Evolutionary conservation across 2,329 filamentous ascomycete genomes (phyloP).

Genomic region (Trichoderma hamatum): DNA sequence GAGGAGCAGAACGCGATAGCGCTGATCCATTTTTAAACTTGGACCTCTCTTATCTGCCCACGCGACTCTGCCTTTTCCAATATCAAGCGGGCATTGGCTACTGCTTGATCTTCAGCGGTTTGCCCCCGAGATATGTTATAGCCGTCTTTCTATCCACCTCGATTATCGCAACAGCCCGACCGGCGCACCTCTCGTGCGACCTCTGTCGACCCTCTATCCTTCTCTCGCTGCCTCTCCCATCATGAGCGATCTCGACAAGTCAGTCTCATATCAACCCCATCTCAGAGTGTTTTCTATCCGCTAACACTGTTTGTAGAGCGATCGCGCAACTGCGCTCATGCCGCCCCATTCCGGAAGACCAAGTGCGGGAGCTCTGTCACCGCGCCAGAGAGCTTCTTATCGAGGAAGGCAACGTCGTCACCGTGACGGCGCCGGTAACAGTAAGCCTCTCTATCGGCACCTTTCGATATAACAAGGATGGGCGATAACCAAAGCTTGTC

Average conservation of each 20-base stretch:
- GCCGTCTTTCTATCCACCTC: constrained; percentile 23
- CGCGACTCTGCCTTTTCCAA: constrained; percentile 15
- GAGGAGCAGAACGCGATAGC: constrained; percentile 6
- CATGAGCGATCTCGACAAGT: constrained; percentile 97
- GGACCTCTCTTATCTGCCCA: background rate
- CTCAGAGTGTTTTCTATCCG: constrained; percentile 26
- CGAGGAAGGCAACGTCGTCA: constrained; percentile 96
- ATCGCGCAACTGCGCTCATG: constrained; percentile 95
- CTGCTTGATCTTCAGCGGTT: background rate
- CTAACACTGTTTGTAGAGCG: constrained; percentile 59
- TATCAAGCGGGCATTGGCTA: background rate
- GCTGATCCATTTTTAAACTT: background rate
- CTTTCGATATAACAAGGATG: background rate
- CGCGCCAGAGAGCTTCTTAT: constrained; percentile 95
- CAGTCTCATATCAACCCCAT: constrained; percentile 36
- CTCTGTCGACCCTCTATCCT: background rate
- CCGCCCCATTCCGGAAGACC: constrained; percentile 90
- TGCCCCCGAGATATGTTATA: constrained; percentile 35
- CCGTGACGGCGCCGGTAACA: constrained; percentile 91
- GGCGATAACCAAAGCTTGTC: constrained; percentile 16
- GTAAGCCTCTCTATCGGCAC: constrained; percentile 51
- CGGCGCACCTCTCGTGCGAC: constrained; percentile 32
- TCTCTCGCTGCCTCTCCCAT: constrained; percentile 26
- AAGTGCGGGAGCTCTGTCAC: constrained; percentile 96
- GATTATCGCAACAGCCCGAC: constrained; percentile 29